Evolutionary conservation across 345 rosid species (phyloP).

Genomic region (Linum tenue): DNA sequence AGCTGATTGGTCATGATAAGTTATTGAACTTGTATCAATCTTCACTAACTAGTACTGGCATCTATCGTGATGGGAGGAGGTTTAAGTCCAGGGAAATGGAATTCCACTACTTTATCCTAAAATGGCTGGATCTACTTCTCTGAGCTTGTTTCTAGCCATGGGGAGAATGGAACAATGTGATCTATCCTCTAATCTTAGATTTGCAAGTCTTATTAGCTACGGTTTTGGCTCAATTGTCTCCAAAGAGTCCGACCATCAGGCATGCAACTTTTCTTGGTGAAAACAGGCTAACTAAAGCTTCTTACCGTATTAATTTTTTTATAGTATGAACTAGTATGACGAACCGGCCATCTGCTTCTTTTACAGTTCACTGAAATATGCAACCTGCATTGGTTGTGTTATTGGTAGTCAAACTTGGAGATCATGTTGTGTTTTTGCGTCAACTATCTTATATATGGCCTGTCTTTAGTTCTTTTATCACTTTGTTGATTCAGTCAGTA

Average conservation of each 20-base stretch:
- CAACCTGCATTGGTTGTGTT: not conserved
- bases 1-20: not conserved
- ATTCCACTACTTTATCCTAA: not conserved
- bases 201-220: too few species aligned
- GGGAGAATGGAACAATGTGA: not conserved
- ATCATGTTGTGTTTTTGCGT: not conserved
- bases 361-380: not conserved
- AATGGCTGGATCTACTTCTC: not conserved
- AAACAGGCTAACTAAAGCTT: not conserved
- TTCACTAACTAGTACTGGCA: not conserved
- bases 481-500: not conserved
- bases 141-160: not conserved
- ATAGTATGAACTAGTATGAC: too few species aligned
- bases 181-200: too few species aligned
- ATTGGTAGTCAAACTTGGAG: too few species aligned
- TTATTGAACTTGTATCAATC: too few species aligned
- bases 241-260: not conserved
- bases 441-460: not conserved
- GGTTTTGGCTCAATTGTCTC: not conserved
- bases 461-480: conserved; percentile 7
- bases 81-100: not conserved
- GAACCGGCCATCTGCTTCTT: not conserved
- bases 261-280: not conserved
- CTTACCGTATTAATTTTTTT: not conserved
- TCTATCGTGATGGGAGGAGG: not conserved